Percentiles rank a stretch among this genome's conserved stretches.
phyloP scores from a whole-genome alignment of 352 stramenopile species.

The Phytophthora foliorum region DNA sequence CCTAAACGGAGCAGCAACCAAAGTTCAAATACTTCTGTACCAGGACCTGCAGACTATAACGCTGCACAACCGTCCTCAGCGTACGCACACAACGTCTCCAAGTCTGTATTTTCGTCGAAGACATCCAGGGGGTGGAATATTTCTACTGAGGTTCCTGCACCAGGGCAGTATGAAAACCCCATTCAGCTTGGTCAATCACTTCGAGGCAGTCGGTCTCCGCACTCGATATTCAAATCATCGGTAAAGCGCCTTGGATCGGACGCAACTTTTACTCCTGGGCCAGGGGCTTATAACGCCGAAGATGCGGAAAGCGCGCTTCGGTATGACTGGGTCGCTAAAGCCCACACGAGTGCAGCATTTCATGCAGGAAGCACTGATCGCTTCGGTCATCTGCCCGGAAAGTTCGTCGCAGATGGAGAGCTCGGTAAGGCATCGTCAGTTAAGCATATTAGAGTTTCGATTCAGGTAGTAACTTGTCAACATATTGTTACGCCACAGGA shows the following conservation, averaged over 20 bases:
- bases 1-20: constrained; percentile 48
- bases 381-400: constrained; percentile 58
- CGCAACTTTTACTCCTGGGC: constrained; percentile 50
- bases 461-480: constrained; percentile 5
- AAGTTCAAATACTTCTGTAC: constrained; percentile 25
- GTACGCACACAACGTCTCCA: constrained; percentile 63
- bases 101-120: constrained; percentile 74
- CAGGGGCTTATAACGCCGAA: constrained; percentile 75
- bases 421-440: constrained; percentile 44
- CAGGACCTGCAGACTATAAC: constrained; percentile 70
- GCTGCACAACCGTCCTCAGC: constrained; percentile 44
- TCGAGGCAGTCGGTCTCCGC: constrained; percentile 33
- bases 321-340: constrained; percentile 72
- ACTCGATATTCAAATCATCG: constrained; percentile 75
- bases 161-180: constrained; percentile 78
- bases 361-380: constrained; percentile 60
- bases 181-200: constrained; percentile 52
- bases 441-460: not conserved
- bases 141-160: constrained; percentile 54
- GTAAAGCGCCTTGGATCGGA: constrained; percentile 60
- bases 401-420: constrained; percentile 49
- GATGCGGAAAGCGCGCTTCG: constrained; percentile 69
- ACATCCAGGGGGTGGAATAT: constrained; percentile 64
- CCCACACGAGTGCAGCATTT: constrained; percentile 74
- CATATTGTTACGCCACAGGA: constrained; percentile 33